Conservation (phyloP, 805 yeast species). For the Isabelozyma rhagii region DNA sequence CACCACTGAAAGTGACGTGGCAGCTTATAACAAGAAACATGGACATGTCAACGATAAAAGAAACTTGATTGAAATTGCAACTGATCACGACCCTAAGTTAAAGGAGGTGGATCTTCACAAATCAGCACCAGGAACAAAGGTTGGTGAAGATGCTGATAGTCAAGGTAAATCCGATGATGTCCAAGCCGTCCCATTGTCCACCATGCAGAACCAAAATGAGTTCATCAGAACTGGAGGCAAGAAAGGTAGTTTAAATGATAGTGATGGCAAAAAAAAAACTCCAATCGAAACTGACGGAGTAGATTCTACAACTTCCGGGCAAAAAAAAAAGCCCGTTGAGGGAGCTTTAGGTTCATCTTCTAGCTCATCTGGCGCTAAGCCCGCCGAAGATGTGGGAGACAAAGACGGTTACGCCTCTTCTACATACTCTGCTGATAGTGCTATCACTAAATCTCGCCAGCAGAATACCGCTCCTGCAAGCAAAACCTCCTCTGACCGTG, state of each 20-base stretch:
- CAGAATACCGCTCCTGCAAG: not conserved
- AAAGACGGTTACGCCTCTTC: not conserved
- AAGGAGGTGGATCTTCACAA: constrained; percentile 11
- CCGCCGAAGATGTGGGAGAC: not conserved
- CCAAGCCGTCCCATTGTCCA: constrained; percentile 9
- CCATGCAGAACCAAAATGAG: constrained; percentile 7
- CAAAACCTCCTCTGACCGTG: not conserved
- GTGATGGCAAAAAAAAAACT: not conserved
- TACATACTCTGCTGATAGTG: not conserved
- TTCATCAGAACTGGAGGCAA: constrained; percentile 13
- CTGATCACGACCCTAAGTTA: constrained; percentile 11
- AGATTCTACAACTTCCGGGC: not conserved
- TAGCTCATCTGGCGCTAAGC: not conserved
- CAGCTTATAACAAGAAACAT: constrained; percentile 25
- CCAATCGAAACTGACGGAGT: not conserved
- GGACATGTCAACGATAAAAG: constrained; percentile 17
- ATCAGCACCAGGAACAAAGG: not conserved
- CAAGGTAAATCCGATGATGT: constrained; percentile 6
- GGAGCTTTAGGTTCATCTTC: not conserved
- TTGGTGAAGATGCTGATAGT: constrained; percentile 1
- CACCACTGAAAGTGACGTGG: constrained; percentile 17
- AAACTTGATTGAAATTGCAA: constrained; percentile 27
- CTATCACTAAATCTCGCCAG: not conserved
- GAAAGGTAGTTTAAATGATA: constrained; percentile 5
- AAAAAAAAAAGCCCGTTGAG: not conserved